Evolutionary conservation across 1,284 basidiomycete genomes (phyloP).

Genomic region (Rhodotorula sp.): DNA sequence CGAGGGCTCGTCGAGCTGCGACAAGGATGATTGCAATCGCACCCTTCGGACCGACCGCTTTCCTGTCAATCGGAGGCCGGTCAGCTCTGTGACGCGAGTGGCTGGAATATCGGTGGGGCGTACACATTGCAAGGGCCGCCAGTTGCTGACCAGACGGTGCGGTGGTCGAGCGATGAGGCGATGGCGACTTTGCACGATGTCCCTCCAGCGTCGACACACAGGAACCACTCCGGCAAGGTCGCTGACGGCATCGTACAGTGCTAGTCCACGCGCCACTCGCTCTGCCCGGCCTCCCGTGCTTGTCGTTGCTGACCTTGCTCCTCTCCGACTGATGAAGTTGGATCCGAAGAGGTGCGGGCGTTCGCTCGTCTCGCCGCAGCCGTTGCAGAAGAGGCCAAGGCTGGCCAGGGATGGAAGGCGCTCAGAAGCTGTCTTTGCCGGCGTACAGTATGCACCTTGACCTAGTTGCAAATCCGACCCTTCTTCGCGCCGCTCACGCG

Average conservation of each 20-base stretch:
- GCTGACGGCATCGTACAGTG: background rate
- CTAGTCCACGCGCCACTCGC: too few species aligned
- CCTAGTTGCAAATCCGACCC: background rate
- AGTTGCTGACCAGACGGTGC: background rate
- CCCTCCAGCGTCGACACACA: conserved; percentile 37
- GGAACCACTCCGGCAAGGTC: conserved; percentile 13
- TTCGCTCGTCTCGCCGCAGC: too few species aligned
- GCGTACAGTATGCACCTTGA: background rate
- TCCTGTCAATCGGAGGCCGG: background rate
- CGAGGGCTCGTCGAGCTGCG: conserved; percentile 17
- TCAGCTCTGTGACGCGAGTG: too few species aligned
- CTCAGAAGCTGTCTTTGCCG: background rate
- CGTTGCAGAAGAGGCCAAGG: too few species aligned
- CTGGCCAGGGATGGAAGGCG: background rate
- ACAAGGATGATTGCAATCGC: conserved; percentile 25
- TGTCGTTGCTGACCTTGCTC: background rate
- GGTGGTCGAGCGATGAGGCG: background rate
- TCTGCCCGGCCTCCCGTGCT: too few species aligned
- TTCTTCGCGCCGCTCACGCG: background rate
- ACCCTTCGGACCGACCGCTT: conserved; percentile 15
- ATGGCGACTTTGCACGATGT: conserved; percentile 25
- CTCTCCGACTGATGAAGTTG: too few species aligned
- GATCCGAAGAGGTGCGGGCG: background rate
- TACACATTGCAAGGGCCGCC: conserved; percentile 39
- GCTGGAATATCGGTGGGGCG: too few species aligned